These are phyloP conservation scores for Neurospora terricola DNA, from an alignment of 495 filamentous ascomycete genomes.

Conservation along the genomic window DNA sequence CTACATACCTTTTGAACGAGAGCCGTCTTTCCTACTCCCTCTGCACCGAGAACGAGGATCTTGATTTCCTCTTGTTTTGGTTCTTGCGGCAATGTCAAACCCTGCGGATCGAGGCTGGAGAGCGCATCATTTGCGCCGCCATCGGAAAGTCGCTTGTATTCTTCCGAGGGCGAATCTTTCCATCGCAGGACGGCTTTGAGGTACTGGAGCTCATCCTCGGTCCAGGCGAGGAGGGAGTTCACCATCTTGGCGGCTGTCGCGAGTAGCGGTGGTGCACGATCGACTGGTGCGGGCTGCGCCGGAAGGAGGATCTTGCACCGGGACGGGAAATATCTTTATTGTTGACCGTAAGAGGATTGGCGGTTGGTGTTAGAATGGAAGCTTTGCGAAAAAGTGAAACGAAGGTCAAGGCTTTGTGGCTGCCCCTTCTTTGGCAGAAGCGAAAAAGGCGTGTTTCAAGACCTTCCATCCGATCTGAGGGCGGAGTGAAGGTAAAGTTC, in stretches of 20 bases:
- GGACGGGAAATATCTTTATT: neutral
- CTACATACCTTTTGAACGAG: constrained; percentile 28
- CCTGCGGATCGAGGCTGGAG: neutral
- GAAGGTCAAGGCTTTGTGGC: neutral
- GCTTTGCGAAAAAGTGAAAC: neutral
- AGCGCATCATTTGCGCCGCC: neutral
- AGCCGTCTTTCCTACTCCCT: constrained; percentile 33
- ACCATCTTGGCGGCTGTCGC: constrained; percentile 10
- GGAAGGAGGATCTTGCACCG: neutral
- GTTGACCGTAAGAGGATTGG: neutral
- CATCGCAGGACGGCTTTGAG: constrained; percentile 32
- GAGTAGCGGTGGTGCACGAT: neutral
- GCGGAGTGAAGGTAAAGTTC: neutral
- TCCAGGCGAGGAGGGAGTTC: constrained; percentile 24
- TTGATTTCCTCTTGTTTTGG: constrained; percentile 23
- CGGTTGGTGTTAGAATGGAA: neutral
- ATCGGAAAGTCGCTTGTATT: constrained; percentile 7
- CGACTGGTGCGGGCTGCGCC: neutral
- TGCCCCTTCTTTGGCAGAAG: neutral
- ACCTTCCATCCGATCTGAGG: neutral
- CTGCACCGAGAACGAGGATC: constrained; percentile 30
- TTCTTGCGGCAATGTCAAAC: neutral
- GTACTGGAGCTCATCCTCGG: constrained; percentile 32
- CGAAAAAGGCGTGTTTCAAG: neutral
- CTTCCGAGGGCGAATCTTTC: constrained; percentile 16